Base-by-base conservation (phyloP, 306 rosid genomes). In the Parietaria judaica region DNA sequence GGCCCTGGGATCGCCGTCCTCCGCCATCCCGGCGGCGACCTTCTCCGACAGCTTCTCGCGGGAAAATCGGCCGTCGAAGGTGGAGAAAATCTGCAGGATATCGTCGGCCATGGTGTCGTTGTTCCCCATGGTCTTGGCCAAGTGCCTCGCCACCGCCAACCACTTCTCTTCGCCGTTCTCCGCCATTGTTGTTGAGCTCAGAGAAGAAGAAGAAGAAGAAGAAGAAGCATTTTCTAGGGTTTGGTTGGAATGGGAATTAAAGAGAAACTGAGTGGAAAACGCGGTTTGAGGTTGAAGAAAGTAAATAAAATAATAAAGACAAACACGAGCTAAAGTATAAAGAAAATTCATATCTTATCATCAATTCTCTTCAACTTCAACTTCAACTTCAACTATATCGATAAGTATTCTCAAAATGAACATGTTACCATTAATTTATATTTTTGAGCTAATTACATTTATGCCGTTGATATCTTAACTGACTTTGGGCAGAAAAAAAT, bases 141-240 rank as follows among this genome's bases (percentile, higher is more conserved):
- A 86, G 87, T 92, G 99, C 47, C 99, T 86, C 67, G 94, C 99
- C 66, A 92, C 73, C 31, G 96, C 96, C 10, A 92, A 61, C 58
- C 84, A 65, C 59, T 92, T 92, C 84, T 88, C 97, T 72, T 92
- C 99, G 5, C 99, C 99, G 74, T 84, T 92, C 67, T 88, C 96
- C 15, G 86, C 88, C 97, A 92, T 92, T 70, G 44, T 54, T 17
- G 0, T 36, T 64, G n/a, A 2, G 1, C 5, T 38, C 4, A 14
- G 31, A 44, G 52, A 36, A 13, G 31, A 46, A 13, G 13, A 13
- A 54, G 15, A 14, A 54, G 15, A 14, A 16, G 59, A 10, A 23
- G 14, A 10, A 4, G 59, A 55, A 12, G 23, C 37, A 55, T 56
- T 16, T 11, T 11, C 8, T 23, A 11, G 6, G 14, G 43, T 36